phyloP scores from a whole-genome alignment of 345 rosid species.

The Carallia brachiata region DNA sequence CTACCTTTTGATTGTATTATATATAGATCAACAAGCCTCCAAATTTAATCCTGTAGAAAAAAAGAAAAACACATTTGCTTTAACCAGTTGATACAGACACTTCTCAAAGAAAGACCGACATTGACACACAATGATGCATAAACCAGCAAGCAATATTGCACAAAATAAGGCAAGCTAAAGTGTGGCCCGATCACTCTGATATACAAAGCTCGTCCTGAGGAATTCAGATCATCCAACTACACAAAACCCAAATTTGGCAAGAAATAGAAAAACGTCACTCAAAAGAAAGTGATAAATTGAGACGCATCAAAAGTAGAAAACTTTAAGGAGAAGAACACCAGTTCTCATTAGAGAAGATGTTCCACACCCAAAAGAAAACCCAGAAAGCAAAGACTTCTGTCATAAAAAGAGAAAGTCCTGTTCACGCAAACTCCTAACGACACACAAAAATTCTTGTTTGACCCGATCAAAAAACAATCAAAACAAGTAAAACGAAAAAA shows the following conservation, averaged over 20 bases:
- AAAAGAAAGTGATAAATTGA: conserved; percentile 1
- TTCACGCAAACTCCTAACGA: conserved; percentile 45
- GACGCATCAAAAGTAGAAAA: conserved; percentile 20
- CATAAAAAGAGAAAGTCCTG: conserved; percentile 32
- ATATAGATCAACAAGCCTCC: conserved; percentile 42
- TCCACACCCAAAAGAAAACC: conserved; percentile 37
- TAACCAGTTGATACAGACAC: background rate
- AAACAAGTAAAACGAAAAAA: conserved; percentile 26
- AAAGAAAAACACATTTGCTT: conserved; percentile 16
- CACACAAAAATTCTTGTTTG: conserved; percentile 17
- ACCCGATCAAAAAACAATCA: conserved; percentile 27
- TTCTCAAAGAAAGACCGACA: background rate
- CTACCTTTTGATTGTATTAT: conserved; percentile 31
- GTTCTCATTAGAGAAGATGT: conserved; percentile 38
- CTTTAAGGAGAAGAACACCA: conserved; percentile 43
- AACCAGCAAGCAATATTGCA: background rate
- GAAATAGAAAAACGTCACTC: conserved; percentile 13
- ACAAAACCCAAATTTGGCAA: conserved; percentile 3
- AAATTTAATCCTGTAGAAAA: conserved; percentile 45
- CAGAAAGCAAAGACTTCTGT: conserved; percentile 40
- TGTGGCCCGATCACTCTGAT: conserved; percentile 11
- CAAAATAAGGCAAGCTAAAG: background rate
- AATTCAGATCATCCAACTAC: conserved; percentile 23
- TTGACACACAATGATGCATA: background rate
- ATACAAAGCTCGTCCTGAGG: conserved; percentile 3